A percentile compares a stretch with the other conserved stretches of the same genome.
These are phyloP conservation scores for Exsudoporus frostii DNA, from an alignment of 768 basidiomycete genomes.

Conservation along the genomic window DNA sequence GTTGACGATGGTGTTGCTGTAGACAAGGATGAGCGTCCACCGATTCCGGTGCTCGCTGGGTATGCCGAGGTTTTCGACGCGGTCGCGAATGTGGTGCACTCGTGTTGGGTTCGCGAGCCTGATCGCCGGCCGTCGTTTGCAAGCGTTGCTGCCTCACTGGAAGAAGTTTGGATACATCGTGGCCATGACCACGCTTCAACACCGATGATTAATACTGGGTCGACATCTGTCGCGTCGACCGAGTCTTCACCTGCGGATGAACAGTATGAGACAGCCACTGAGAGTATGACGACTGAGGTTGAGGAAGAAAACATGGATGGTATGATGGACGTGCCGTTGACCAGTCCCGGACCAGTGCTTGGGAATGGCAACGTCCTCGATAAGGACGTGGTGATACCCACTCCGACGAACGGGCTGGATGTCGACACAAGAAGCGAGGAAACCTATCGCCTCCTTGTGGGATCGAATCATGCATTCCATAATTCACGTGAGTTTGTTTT, in stretches of 20 bases:
- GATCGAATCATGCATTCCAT: conserved; percentile 64
- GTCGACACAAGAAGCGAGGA: conserved; percentile 55
- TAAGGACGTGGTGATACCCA: conserved; percentile 21
- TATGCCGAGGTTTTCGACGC: conserved; percentile 33
- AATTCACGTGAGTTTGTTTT: conserved; percentile 50
- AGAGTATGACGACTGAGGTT: conserved; percentile 21
- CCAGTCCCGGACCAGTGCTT: conserved; percentile 11
- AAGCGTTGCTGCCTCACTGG: conserved; percentile 44
- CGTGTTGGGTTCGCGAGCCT: conserved; percentile 59
- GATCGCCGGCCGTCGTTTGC: conserved; percentile 51
- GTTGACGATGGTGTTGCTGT: conserved; percentile 15
- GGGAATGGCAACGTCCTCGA: background rate
- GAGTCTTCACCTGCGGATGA: conserved; percentile 23
- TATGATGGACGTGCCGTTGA: conserved; percentile 17
- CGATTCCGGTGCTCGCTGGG: conserved; percentile 38
- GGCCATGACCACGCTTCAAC: conserved; percentile 19
- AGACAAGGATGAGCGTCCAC: conserved; percentile 53
- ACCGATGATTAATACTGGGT: background rate
- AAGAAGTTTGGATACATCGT: conserved; percentile 40
- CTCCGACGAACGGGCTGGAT: conserved; percentile 36
- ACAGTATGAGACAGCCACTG: conserved; percentile 26
- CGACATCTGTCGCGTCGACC: background rate
- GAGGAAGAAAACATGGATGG: conserved; percentile 9
- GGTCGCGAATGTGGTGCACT: conserved; percentile 42
- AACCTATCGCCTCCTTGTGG: conserved; percentile 56